Base-by-base conservation (phyloP, 2,329 filamentous ascomycete species). In the Calonectria pseudoturangicola region DNA sequence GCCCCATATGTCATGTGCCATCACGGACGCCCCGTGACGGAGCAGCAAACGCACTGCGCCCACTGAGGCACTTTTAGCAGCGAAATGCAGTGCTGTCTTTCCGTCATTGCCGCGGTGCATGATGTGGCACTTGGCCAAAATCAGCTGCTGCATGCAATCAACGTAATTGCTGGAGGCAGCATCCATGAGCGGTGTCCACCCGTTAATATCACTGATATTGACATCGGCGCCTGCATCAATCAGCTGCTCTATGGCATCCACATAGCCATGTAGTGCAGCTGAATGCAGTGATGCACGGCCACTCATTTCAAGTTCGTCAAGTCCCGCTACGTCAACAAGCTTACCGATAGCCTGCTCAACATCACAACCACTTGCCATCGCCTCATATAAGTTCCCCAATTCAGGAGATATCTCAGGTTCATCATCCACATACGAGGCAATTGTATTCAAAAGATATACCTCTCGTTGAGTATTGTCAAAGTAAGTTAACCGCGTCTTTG, bases 221-320 rank as follows among this genome's bases (percentile, higher is more conserved):
- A n/a, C 13, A 45, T 71, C 62, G 47, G 41, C 68, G 8, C 50
- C 62, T 6, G 43, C 50, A 18, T 48, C 27, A 36, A 62, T 56
- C 50, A 71, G 13, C 39, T 66, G 50, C 25, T 66, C 50, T 10
- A 71, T 13, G 16, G 33, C 41, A 15, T 71, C 68, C 6, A 9
- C 25, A 25, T 62, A 21, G 2, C 50, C 50, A 48, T 41, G 27
- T 0, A 4, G 4, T 2, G 41, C 30, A 7, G 45, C 62, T 5
- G 21, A 21, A 25, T 70, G 68, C 13, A 69, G 18, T 13, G 48
- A 13, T 15, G 54, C 21, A 41, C 1, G 1, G 3, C 54, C 54
- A 5, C 36, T 18, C 7, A 41, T 27, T 15, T 60, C 33, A 18
- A 60, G n/a, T 2, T 41, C 54, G 36, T 60, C 25, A 7, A 60